These are phyloP conservation scores for Elsinoe batatas DNA, from an alignment of 2,329 filamentous ascomycete species.

Conservation along the genomic window DNA sequence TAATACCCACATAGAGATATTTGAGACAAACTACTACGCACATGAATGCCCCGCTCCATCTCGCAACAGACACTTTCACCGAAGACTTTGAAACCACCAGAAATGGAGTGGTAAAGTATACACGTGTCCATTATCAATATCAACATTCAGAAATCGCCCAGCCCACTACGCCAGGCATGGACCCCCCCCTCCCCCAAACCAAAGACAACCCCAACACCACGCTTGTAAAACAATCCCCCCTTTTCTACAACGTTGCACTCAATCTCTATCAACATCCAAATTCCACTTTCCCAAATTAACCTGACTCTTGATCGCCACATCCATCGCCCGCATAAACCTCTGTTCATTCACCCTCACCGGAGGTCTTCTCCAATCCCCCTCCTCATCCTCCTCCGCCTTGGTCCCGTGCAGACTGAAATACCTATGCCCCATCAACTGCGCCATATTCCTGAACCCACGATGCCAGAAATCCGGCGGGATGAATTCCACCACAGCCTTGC, in stretches of 20 bases:
- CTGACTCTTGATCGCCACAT: slow-evolving; percentile 10
- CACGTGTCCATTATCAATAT: no score
- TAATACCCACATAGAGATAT: no score
- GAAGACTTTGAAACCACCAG: no score
- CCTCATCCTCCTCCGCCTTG: slow-evolving; percentile 1
- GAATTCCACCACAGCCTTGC: slow-evolving; percentile 12
- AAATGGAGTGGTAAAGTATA: no score
- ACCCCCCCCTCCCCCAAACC: not conserved
- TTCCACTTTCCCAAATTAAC: slow-evolving; percentile 8
- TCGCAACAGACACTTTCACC: no score
- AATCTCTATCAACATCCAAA: slow-evolving; percentile 10
- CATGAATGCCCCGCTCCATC: no score
- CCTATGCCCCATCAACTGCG: slow-evolving; percentile 5
- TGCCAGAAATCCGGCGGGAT: slow-evolving; percentile 13
- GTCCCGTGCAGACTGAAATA: slow-evolving; percentile 10
- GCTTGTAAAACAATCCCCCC: not conserved
- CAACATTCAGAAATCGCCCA: no score
- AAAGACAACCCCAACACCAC: slow-evolving; percentile 6
- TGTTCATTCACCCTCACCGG: slow-evolving; percentile 2
- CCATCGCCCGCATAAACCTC: slow-evolving; percentile 10
- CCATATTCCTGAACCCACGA: slow-evolving; percentile 11
- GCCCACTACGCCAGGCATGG: not conserved
- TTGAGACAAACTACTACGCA: no score
- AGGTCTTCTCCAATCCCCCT: slow-evolving; percentile 9
- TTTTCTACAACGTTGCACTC: not conserved